Evolutionary conservation across 345 rosid genomes (phyloP).

Genomic region (Salix viminalis): DNA sequence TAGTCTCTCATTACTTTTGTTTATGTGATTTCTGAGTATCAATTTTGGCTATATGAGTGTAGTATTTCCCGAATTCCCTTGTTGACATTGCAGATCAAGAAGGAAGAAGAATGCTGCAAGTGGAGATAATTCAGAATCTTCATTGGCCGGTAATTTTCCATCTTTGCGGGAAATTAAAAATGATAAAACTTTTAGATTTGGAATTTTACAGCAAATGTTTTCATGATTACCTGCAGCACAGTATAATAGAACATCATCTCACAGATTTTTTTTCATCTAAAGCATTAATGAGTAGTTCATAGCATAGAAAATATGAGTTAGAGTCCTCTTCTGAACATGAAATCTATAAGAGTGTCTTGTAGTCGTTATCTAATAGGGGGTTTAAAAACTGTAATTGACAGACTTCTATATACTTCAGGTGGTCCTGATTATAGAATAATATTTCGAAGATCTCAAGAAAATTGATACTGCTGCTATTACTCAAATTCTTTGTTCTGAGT

Average conservation of each 20-base stretch:
- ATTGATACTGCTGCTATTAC: neutral
- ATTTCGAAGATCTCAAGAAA: neutral
- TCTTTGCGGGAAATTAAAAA: neutral
- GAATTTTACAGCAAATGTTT: neutral
- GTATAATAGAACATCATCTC: neutral
- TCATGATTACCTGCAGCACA: neutral
- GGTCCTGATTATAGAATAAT: neutral
- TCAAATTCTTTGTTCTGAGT: neutral
- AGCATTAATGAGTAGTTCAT: neutral
- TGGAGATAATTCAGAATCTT: slow-evolving; percentile 75
- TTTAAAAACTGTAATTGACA: neutral
- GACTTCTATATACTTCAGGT: neutral
- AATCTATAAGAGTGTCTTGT: neutral
- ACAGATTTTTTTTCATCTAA: neutral
- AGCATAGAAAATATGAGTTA: neutral
- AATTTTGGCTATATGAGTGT: neutral
- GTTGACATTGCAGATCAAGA: slow-evolving; percentile 62
- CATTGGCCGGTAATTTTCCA: slow-evolving; percentile 48
- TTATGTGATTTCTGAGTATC: neutral
- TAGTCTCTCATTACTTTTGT: neutral
- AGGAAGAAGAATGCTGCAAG: slow-evolving; percentile 73
- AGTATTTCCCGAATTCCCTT: neutral
- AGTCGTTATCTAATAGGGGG: neutral
- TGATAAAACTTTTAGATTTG: neutral
- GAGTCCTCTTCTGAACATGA: neutral